These are phyloP conservation scores for Rosa chinensis DNA, from an alignment of 306 rosid species.

Conservation along the genomic window DNA sequence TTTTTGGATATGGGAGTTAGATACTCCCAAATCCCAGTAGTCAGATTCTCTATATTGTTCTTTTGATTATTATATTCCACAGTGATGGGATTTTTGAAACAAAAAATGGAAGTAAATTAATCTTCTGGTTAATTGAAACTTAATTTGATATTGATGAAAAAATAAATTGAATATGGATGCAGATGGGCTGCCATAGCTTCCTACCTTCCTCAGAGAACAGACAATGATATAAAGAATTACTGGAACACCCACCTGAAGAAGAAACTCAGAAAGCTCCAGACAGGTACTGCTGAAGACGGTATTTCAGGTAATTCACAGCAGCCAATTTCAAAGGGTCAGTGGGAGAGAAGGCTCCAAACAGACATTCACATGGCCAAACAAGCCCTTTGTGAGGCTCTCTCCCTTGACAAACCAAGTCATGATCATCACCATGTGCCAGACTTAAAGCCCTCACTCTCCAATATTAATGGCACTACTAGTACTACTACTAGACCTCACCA, in stretches of 20 bases:
- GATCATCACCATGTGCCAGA: slow-evolving; percentile 10
- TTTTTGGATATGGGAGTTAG: background rate
- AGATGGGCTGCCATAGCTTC: slow-evolving; percentile 62
- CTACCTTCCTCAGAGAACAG: slow-evolving; percentile 51
- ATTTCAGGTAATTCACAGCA: slow-evolving; percentile 26
- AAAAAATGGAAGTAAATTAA: background rate
- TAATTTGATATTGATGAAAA: background rate
- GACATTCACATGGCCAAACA: slow-evolving; percentile 84
- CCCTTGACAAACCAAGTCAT: slow-evolving; percentile 49
- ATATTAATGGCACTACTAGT: background rate
- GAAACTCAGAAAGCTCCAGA: slow-evolving; percentile 37
- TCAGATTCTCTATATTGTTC: background rate
- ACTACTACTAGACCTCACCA: slow-evolving; percentile 18
- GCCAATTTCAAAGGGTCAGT: slow-evolving; percentile 63
- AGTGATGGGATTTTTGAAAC: background rate
- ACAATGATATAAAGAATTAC: slow-evolving; percentile 50
- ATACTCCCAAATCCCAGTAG: slow-evolving; percentile 18
- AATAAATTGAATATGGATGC: background rate
- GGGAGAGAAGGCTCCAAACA: slow-evolving; percentile 95
- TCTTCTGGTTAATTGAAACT: background rate
- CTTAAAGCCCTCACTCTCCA: slow-evolving; percentile 34
- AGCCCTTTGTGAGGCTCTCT: slow-evolving; percentile 81
- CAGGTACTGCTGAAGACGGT: slow-evolving; percentile 31
- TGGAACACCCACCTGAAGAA: slow-evolving; percentile 55
- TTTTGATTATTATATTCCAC: background rate